Percentiles rank a stretch among this genome's conserved stretches.
phyloP scores from a whole-genome alignment of 352 stramenopile genomes.

The Halophytophthora polymorphica region DNA sequence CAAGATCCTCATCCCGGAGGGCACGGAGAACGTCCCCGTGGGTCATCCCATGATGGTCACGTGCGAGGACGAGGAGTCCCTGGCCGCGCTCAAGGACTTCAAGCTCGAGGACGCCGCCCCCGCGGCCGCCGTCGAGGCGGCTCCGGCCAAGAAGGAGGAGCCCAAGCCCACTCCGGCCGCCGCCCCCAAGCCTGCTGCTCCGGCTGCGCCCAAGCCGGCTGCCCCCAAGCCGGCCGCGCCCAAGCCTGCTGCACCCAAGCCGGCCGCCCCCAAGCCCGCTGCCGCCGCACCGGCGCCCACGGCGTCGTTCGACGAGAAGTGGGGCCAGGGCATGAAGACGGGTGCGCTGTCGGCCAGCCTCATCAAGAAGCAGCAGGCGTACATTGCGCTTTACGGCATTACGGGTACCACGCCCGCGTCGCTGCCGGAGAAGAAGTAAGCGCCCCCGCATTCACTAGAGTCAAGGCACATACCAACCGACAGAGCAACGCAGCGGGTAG shows the following conservation, averaged over 20 bases:
- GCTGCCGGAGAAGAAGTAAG: conserved; percentile 43
- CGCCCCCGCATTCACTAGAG: conserved; percentile 11
- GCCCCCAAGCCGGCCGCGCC: conserved; percentile 23
- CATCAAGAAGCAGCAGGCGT: conserved; percentile 82
- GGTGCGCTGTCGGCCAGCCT: conserved; percentile 79
- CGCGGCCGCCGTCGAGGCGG: conserved; percentile 54
- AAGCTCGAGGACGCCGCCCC: conserved; percentile 54
- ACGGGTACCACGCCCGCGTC: conserved; percentile 70
- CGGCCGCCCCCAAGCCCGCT: conserved; percentile 14
- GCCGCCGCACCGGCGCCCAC: conserved; percentile 5
- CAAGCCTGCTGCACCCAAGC: conserved; percentile 21
- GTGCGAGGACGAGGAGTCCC: conserved; percentile 86
- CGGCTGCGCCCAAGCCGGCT: conserved; percentile 35
- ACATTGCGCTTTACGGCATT: conserved; percentile 78
- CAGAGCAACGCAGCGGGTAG: neutral
- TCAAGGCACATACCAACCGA: no score
- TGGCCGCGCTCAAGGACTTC: conserved; percentile 74
- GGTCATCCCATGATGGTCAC: conserved; percentile 95
- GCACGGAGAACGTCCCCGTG: conserved; percentile 87
- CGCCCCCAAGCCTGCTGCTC: no score
- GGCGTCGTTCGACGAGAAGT: conserved; percentile 65
- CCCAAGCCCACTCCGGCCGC: no score
- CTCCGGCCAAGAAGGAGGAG: conserved; percentile 70
- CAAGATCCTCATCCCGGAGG: conserved; percentile 94
- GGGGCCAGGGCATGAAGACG: conserved; percentile 77